Evolutionary conservation across 2,329 filamentous ascomycete species (phyloP).

Genomic region (Aspergillus sclerotialis): DNA sequence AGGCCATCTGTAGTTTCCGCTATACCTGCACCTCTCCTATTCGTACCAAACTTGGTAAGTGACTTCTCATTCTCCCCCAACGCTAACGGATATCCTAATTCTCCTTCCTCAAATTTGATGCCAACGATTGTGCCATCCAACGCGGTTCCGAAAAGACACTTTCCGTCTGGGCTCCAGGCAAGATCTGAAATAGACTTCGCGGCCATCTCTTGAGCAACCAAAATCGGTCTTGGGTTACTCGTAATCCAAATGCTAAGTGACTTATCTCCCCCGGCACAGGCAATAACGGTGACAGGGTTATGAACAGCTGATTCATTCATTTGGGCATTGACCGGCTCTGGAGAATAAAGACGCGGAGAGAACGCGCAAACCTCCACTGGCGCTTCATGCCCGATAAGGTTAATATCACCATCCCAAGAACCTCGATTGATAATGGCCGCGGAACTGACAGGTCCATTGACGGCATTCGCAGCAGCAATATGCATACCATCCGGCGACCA

Average conservation of each 20-base stretch:
- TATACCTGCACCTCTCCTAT: conserved; percentile 80
- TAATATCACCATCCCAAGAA: conserved; percentile 93
- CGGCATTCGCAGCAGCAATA: conserved; percentile 92
- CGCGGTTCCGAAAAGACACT: conserved; percentile 76
- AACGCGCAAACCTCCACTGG: conserved; percentile 97
- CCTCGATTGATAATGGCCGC: conserved; percentile 92
- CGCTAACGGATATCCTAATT: conserved; percentile 81
- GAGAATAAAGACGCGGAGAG: conserved; percentile 80
- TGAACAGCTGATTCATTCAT: conserved; percentile 36
- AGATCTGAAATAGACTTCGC: conserved; percentile 91
- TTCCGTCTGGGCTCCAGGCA: conserved; percentile 88
- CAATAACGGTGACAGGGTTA: conserved; percentile 78
- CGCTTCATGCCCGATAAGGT: conserved; percentile 92
- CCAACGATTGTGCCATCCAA: conserved; percentile 83
- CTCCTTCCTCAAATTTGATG: conserved; percentile 73
- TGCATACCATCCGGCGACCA: conserved; percentile 98
- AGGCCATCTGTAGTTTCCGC: conserved; percentile 87
- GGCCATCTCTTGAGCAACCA: conserved; percentile 82
- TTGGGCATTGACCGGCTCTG: conserved; percentile 53
- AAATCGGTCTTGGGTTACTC: conserved; percentile 81
- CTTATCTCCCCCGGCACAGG: conserved; percentile 94
- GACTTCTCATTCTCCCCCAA: conserved; percentile 87
- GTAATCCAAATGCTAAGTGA: conserved; percentile 97
- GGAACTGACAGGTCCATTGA: conserved; percentile 94
- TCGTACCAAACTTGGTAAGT: conserved; percentile 84